Base-by-base conservation (phyloP, 2,329 filamentous ascomycete species). In the Phialocephala sp. region DNA sequence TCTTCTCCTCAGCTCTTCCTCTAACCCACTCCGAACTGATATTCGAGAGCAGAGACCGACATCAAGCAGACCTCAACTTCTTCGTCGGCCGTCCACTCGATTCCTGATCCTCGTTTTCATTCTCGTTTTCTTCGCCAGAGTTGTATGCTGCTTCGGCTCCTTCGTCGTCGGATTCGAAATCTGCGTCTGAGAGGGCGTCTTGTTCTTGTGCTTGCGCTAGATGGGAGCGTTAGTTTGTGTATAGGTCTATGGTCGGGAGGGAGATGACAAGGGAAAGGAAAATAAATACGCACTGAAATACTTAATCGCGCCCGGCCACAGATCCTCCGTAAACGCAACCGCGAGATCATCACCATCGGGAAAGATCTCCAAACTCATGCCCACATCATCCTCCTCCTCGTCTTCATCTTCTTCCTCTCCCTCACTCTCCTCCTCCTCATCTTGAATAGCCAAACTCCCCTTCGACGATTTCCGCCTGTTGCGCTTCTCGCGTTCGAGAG, bases 271-370 rank as follows among this genome's bases (percentile, higher is more conserved):
- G 63, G 41, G 14, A 4, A 41, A 57, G 24, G 18, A 32, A 64
- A 24, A 36, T 15, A 24, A 35, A 56, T 36, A 39, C 91, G 80
- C 82, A 95, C 92, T 91, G 81, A 95, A 98, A 81, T 95, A 96
- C 78, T 91, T 92, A 78, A 97, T 89, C 65, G 94, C 94, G 69
- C 89, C 88, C 57, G 92, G 91, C 89, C 91, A 97, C 60, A 98
- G 81, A 72, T 98, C 94, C 76, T 98, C 94, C 9, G 91, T 88
- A 72, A 98, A 83, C 66, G 88, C 84, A 68, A 93, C 85, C 45
- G 93, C 94, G 57, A 98, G 79, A 68, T 94, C 91, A 72, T 96
- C 93, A 24, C 92, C 94, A 52, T 88, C 88, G n/a, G 91, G 90
- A 83, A 95, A 97, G 72, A 97, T 90, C 79, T 97, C 94, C 57